These are phyloP conservation scores for Oenanthe sinensis DNA, from an alignment of 129 eudicot genomes.

Conservation along the genomic window DNA sequence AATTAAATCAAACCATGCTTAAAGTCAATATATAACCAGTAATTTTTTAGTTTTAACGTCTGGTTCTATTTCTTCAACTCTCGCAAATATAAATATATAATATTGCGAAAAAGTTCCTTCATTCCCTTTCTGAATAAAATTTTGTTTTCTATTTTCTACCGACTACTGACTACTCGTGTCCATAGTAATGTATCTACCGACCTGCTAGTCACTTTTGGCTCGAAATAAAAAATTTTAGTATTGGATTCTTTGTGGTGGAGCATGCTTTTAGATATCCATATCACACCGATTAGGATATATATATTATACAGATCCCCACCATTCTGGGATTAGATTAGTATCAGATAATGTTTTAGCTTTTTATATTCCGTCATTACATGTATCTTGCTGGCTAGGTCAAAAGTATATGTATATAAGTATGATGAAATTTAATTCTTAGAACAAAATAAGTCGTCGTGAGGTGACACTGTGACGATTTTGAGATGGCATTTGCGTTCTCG, in stretches of 20 bases:
- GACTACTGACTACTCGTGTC: not conserved
- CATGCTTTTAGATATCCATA: not conserved
- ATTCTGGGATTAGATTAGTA: slow-evolving; percentile 8
- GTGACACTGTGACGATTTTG: not conserved
- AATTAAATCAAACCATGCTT: not conserved
- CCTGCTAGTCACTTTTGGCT: not conserved
- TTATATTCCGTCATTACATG: not conserved
- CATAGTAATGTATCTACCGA: not conserved
- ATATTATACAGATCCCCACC: not conserved
- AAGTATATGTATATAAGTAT: not conserved
- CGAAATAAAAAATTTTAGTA: not conserved
- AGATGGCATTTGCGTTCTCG: not conserved
- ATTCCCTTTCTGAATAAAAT: not conserved
- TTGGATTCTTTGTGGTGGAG: slow-evolving; percentile 9
- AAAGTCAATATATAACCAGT: not conserved
- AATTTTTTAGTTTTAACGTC: not conserved
- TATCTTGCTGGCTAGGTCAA: not conserved
- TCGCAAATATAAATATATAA: not conserved
- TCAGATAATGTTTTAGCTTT: slow-evolving; percentile 1
- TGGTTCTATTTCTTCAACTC: not conserved
- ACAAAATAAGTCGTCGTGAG: not conserved
- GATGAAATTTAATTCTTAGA: not conserved
- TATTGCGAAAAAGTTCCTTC: not conserved
- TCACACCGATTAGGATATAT: not conserved
- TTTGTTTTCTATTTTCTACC: not conserved